Evolutionary conservation across 1,139 yeast species (phyloP).

Genomic region (Arxiozyma telluris): DNA sequence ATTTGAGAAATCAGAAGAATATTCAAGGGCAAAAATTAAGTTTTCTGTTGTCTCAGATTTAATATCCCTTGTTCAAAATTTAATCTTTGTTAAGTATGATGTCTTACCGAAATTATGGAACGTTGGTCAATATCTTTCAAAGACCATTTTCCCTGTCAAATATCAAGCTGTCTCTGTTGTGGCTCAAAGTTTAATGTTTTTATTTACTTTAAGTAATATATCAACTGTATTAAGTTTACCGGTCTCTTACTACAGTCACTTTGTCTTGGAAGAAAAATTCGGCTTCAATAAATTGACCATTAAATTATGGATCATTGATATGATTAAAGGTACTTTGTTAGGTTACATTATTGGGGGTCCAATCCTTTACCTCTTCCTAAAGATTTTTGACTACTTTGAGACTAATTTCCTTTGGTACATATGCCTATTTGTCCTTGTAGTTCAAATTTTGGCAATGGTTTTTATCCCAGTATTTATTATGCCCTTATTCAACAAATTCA

Average conservation of each 20-base stretch:
- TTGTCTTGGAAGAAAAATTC: slow-evolving; percentile 82
- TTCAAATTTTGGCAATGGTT: slow-evolving; percentile 66
- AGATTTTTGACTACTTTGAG: slow-evolving; percentile 72
- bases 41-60: slow-evolving; percentile 54
- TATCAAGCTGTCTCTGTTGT: slow-evolving; percentile 41
- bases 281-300: slow-evolving; percentile 86
- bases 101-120: slow-evolving; percentile 64
- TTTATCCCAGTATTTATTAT: slow-evolving; percentile 75
- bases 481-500: slow-evolving; percentile 84
- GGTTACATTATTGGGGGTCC: slow-evolving; percentile 60
- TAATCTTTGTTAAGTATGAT: slow-evolving; percentile 51
- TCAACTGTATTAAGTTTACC: slow-evolving; percentile 56
- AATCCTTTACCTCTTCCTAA: slow-evolving; percentile 61
- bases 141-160: slow-evolving; percentile 33
- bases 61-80: slow-evolving; percentile 46
- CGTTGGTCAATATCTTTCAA: slow-evolving; percentile 34
- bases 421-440: slow-evolving; percentile 58
- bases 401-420: slow-evolving; percentile 72
- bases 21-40: slow-evolving; percentile 72
- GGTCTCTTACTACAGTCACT: slow-evolving; percentile 61
- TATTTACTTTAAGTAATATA: slow-evolving; percentile 41
- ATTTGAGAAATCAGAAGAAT: slow-evolving; percentile 67
- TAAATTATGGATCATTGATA: slow-evolving; percentile 62
- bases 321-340: slow-evolving; percentile 50
- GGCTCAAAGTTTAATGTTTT: slow-evolving; percentile 60